Evolutionary conservation across 306 rosid species (phyloP), one percentile per base, ranked within the genome.

Genomic region (Rosa multiflora): DNA sequence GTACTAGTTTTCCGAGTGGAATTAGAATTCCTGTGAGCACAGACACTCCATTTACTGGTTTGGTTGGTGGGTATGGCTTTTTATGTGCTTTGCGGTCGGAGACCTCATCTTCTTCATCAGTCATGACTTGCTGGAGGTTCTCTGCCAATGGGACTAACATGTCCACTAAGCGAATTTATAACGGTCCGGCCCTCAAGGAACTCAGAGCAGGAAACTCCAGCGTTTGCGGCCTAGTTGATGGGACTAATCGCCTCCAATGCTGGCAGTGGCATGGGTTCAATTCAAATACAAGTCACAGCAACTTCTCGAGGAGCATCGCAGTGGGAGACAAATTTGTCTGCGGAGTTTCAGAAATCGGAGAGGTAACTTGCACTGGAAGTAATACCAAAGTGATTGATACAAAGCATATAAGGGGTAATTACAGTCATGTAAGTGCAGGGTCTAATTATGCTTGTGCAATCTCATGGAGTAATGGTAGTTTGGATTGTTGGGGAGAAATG

Each of bases 111-210:
- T 80, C 88, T 21, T 26, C 1, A 23, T 40, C 76, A 11, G 21
- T 53, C 85, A 29, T 92, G 81, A 75, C 46, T 0, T 95, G 99
- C 85, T 95, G 98, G 99, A 88, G 98, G 83, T 91, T 91, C 84
- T 88, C 94, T 61, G 40, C 73, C 55, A 83, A 85, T 82, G 87
- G 84, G 4, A 68, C 88, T 1, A 69, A 37, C 64, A 70, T 77
- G 76, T 0, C 4, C 20, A 32, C 5, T 10, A 95, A 86, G 80
- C 83, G 83, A 14, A 44, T 95, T 70, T 88, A 95, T 75, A 26
- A 0, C 0, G 97, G 92, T 9, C 70, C 84, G 0, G 17, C 83
- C 4, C 44, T 95, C 23, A 78, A 53, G 7, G 81, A 86, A 6
- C 55, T 92, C 21, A 87, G 80, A 44, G 74, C 93, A 6, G 91